These are phyloP conservation scores for Diaporthe caulivora DNA, from an alignment of 2,329 filamentous ascomycete genomes.

Conservation along the genomic window DNA sequence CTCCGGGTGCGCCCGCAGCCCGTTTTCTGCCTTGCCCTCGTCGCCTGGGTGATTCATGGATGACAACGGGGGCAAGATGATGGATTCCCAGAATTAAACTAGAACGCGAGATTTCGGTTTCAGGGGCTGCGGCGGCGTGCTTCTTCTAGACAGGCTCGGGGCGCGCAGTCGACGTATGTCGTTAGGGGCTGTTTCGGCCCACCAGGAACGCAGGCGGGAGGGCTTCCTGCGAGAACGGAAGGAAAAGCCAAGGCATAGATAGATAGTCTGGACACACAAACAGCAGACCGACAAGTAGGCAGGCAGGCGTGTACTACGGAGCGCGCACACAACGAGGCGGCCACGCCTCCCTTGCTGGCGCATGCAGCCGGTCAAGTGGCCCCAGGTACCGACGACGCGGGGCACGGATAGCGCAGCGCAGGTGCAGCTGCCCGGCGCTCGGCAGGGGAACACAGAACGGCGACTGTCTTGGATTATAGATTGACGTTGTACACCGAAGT, in stretches of 20 bases:
- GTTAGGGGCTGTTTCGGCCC: constrained; percentile 26
- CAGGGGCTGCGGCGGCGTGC: constrained; percentile 21
- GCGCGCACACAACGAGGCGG: neutral
- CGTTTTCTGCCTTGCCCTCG: neutral
- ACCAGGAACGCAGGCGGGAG: neutral
- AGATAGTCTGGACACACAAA: neutral
- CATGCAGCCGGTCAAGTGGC: constrained; percentile 23
- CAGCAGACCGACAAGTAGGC: neutral
- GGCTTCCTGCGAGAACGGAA: neutral
- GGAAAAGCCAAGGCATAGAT: too few relatives aligned
- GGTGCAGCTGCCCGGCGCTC: constrained; percentile 21
- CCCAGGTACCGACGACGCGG: constrained; percentile 27
- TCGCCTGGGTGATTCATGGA: neutral
- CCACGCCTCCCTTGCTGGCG: constrained; percentile 11
- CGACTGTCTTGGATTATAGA: constrained; percentile 36
- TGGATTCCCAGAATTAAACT: constrained; percentile 22
- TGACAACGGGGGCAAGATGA: neutral
- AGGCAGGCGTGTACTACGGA: neutral
- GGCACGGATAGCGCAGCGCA: constrained; percentile 19
- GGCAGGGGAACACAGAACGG: constrained; percentile 35
- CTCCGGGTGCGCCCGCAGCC: neutral
- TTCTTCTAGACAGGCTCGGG: constrained; percentile 22
- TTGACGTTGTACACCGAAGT: constrained; percentile 39
- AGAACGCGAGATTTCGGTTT: constrained; percentile 20
- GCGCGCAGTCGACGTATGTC: constrained; percentile 27